Conservation (phyloP, 129 eudicot genomes). For the Solidago caesia region DNA sequence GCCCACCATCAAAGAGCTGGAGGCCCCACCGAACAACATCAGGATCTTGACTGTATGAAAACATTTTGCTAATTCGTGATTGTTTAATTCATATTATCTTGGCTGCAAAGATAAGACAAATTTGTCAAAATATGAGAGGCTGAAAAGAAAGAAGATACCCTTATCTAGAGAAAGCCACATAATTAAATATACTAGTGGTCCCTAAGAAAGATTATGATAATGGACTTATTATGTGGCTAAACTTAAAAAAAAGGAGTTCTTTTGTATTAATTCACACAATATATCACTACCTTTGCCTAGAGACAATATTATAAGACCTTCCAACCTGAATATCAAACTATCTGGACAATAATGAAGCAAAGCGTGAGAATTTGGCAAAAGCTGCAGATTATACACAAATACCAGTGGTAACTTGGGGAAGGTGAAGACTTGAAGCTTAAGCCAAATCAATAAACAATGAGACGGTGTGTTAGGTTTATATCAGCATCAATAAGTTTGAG, state of each 20-base stretch:
- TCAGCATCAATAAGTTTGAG: constrained; percentile 2
- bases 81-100: constrained; percentile 6
- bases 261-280: neutral
- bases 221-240: constrained; percentile 35
- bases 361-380: constrained; percentile 9
- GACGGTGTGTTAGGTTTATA: constrained; percentile 1
- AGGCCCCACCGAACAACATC: constrained; percentile 92
- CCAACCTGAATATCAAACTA: constrained; percentile 15
- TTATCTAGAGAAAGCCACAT: constrained; percentile 18
- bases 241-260: neutral
- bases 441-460: constrained; percentile 10
- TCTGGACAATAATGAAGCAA: constrained; percentile 3
- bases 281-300: constrained; percentile 22
- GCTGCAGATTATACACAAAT: neutral
- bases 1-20: constrained; percentile 79
- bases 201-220: constrained; percentile 22
- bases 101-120: constrained; percentile 28
- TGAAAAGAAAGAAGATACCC: constrained; percentile 16
- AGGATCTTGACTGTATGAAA: constrained; percentile 81
- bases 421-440: constrained; percentile 3
- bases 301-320: constrained; percentile 11
- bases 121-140: constrained; percentile 28
- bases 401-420: neutral
- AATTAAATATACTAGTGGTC: constrained; percentile 23
- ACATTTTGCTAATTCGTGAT: constrained; percentile 42